Base-by-base conservation (phyloP, 1,284 basidiomycete species). In the Porogramme epimiltina region DNA sequence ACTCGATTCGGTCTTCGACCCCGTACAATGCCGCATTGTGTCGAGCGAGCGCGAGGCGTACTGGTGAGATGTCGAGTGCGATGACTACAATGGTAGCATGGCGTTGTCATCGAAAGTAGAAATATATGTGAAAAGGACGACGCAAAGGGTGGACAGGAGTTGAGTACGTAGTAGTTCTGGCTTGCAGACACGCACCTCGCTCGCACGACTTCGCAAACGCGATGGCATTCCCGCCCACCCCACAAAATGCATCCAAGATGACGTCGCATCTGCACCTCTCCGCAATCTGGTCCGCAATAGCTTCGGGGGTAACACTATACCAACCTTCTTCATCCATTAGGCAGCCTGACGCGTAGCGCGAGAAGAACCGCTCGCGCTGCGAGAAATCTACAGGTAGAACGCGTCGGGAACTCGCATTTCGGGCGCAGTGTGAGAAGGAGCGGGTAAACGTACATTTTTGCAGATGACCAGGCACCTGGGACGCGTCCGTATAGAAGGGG, bases 191-290 rank as follows among this genome's bases (percentile, higher is more conserved):
- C 83, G 52, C 61, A 93, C 92, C 92, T 68, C 87, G 76, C 68
- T 95, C 88, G 71, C 95, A 98, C 1, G 95, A 97, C 66, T 89
- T 84, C 1, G 97, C 97, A 71, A 99, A 98, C 10, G 95, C 93
- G 51, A 99, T 99, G 1, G 95, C 85, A 64, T 99, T 99, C 3
- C 97, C 97, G 9, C 97, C 97, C 0, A 98, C 95, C 0, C 97
- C 97, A 65, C 95, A 98, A 66, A 98, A 99, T 1, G 94, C 93
- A 65, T 99, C 97, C 23, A 96, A 75, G 45, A 95, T 77, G 2
- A 85, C 87, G 60, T 86, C 86, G 62, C 89, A 95, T 22, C 89
- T 79, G 74, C 95, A 97, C 24, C 95, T 76, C 58, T 94, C 88
- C 0, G 97, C 96, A 43, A 98, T 97, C 65, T 95, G 93, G 54